A percentile compares a stretch with the other conserved stretches of the same genome.
Evolutionary conservation across 2,329 filamentous ascomycete genomes (phyloP).

Genomic region (Diaporthe helianthi): DNA sequence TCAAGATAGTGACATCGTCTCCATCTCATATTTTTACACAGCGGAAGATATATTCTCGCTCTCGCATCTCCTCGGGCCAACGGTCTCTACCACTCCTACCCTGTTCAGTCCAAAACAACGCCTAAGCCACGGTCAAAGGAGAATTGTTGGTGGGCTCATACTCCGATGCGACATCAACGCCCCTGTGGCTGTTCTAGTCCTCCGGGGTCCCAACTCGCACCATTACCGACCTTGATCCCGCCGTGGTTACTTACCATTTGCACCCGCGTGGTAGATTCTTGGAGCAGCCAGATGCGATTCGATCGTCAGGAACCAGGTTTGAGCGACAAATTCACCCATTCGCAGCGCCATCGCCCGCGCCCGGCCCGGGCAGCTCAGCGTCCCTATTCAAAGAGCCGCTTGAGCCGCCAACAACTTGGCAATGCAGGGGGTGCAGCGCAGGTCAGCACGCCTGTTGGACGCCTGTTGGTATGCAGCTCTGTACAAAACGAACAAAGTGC

Average conservation of each 20-base stretch:
- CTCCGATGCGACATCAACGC: not conserved
- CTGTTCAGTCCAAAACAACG: not conserved
- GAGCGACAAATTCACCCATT: constrained; percentile 22
- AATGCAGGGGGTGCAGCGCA: not conserved
- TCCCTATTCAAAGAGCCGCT: not conserved
- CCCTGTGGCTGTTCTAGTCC: constrained; percentile 1
- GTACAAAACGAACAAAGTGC: constrained; percentile 12
- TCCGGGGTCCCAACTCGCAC: not conserved
- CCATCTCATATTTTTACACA: constrained; percentile 7
- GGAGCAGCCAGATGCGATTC: not conserved
- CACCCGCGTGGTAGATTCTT: constrained; percentile 6
- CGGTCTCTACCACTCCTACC: not conserved
- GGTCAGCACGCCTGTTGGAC: not conserved
- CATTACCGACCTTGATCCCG: constrained; percentile 5
- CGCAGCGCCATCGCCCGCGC: not conserved
- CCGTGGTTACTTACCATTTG: not conserved
- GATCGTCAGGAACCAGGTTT: constrained; percentile 2
- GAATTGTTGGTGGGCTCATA: not conserved
- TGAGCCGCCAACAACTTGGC: constrained; percentile 21
- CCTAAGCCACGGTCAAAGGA: not conserved
- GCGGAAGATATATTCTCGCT: not conserved
- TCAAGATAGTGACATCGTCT: constrained; percentile 6
- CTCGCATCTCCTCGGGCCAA: constrained; percentile 2
- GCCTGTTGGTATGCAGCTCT: not conserved
- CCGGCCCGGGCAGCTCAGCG: constrained; percentile 12